These are phyloP conservation scores for Collybia mongolica DNA, from an alignment of 768 basidiomycete species.

Conservation along the genomic window DNA sequence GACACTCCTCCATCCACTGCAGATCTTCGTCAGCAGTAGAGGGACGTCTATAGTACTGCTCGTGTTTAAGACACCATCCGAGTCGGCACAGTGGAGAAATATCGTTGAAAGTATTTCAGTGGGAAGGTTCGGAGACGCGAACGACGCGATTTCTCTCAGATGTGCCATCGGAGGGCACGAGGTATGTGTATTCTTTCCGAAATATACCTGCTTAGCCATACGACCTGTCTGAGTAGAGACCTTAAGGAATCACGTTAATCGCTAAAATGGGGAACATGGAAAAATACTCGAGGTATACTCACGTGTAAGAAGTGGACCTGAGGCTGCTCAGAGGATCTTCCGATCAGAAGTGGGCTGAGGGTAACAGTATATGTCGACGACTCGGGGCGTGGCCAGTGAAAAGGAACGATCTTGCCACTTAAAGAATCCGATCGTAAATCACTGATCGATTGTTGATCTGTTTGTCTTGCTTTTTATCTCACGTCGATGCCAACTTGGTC, in stretches of 20 bases:
- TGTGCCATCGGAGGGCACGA: conserved; percentile 7
- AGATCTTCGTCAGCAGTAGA: conserved; percentile 37
- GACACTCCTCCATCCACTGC: conserved; percentile 37
- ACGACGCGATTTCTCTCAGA: conserved; percentile 1
- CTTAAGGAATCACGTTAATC: conserved; percentile 6
- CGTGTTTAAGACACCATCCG: conserved; percentile 27
- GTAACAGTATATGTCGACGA: conserved; percentile 3
- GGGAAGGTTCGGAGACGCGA: conserved; percentile 21
- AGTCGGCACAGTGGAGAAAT: conserved; percentile 36
- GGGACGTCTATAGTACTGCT: conserved; percentile 35
- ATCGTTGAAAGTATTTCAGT: conserved; percentile 41
- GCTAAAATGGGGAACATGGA: conserved; percentile 2
- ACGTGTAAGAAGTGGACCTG: conserved; percentile 2
- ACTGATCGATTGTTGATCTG: background rate
- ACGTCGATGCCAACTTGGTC: too few relatives aligned
- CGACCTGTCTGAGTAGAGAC: background rate
- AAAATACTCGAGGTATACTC: background rate
- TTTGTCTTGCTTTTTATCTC: background rate
- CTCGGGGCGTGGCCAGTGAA: conserved; percentile 6
- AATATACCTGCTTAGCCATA: background rate
- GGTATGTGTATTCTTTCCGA: conserved; percentile 10
- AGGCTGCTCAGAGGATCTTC: conserved; percentile 6
- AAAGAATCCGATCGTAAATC: conserved; percentile 14
- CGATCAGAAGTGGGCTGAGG: conserved; percentile 11
- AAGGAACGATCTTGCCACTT: conserved; percentile 18